Percentiles rank a stretch among this genome's conserved stretches.
phyloP scores from a whole-genome alignment of 345 rosid genomes.

The Rhodamnia argentea region DNA sequence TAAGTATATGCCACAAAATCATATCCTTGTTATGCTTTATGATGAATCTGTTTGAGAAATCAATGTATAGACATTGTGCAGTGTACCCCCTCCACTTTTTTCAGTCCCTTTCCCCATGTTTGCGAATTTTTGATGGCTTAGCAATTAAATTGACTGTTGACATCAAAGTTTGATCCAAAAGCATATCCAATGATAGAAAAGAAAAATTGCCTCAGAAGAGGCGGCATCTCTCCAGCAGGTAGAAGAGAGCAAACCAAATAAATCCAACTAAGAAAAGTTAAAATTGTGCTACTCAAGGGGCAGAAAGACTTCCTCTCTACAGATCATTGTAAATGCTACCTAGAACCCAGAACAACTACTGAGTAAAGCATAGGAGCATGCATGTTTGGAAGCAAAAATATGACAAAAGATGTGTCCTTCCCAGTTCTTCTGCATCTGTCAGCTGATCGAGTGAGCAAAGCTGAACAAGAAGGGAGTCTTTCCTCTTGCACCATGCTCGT shows the following conservation, averaged over 20 bases:
- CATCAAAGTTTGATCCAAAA: not conserved
- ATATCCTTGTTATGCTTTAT: not conserved
- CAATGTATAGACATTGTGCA: not conserved
- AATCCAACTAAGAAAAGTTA: not conserved
- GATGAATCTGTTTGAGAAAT: not conserved
- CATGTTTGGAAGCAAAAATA: not conserved
- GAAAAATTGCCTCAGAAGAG: not conserved
- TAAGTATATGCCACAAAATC: not conserved
- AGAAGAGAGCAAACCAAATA: not conserved
- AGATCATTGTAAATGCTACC: not conserved
- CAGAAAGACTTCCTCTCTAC: not conserved
- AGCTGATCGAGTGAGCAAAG: not conserved
- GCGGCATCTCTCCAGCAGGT: not conserved
- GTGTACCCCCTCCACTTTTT: not conserved
- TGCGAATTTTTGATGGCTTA: not conserved
- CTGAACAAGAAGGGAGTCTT: not conserved
- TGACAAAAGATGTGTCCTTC: not conserved
- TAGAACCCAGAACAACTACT: not conserved
- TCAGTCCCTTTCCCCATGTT: not conserved
- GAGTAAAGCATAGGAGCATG: not conserved
- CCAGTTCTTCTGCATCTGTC: not conserved
- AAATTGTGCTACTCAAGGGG: not conserved
- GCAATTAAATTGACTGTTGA: not conserved
- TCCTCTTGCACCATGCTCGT: conserved; percentile 6
- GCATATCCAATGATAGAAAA: not conserved